Percentiles rank a stretch among this genome's conserved stretches.
Conservation (phyloP, 1,284 basidiomycete species). For the Sanguinoderma infundibulare region DNA sequence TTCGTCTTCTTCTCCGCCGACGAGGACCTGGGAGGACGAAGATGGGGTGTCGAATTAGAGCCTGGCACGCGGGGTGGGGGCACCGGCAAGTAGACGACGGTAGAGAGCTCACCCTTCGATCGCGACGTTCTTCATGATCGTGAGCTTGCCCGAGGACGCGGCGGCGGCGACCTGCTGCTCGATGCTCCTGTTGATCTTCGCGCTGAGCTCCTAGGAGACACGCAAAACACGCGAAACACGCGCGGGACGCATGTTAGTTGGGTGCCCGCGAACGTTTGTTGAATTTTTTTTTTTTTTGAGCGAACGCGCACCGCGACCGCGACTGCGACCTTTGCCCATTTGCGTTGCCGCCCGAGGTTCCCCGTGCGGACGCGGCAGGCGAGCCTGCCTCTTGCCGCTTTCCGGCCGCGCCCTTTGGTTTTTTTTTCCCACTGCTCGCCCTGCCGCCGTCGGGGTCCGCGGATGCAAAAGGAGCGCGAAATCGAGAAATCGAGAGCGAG, state of each 20-base stretch:
- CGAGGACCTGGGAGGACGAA: constrained; percentile 11
- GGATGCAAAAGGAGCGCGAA: constrained; percentile 1
- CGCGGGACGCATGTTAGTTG: background rate
- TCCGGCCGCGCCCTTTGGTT: too few relatives aligned
- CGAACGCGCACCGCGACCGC: too few relatives aligned
- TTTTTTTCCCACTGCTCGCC: too few relatives aligned
- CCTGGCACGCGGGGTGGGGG: too few relatives aligned
- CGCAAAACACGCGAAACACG: constrained; percentile 3
- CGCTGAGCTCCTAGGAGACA: constrained; percentile 67
- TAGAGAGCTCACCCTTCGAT: constrained; percentile 49
- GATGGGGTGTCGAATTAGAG: too few relatives aligned
- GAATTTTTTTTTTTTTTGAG: too few relatives aligned
- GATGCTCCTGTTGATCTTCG: constrained; percentile 89
- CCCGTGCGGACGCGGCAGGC: too few relatives aligned
- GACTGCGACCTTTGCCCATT: background rate
- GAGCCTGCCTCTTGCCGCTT: too few relatives aligned
- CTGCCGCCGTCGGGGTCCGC: background rate
- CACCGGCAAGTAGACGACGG: too few relatives aligned
- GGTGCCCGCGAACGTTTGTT: too few relatives aligned
- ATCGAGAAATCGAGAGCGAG: too few relatives aligned
- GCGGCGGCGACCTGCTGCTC: constrained; percentile 88
- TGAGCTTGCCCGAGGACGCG: constrained; percentile 84
- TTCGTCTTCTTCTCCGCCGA: constrained; percentile 27
- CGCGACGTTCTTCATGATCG: constrained; percentile 80
- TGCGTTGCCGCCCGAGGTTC: too few relatives aligned